Evolutionary conservation across 805 yeast genomes (phyloP).

Genomic region (Candida tammaniensis): DNA sequence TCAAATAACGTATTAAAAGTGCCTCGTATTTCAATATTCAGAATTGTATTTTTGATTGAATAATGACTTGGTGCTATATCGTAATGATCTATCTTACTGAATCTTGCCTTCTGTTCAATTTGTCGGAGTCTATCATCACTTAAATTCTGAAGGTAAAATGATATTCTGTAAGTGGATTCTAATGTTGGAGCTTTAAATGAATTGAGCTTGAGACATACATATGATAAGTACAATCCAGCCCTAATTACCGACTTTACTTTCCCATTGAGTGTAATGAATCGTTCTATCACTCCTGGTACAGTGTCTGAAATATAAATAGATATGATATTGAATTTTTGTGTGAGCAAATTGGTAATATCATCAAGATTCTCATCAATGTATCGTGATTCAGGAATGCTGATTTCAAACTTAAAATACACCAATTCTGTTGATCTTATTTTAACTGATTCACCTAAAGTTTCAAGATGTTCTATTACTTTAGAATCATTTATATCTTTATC

Average conservation of each 20-base stretch:
- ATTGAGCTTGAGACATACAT: conserved; percentile 25
- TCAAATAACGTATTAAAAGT: conserved; percentile 19
- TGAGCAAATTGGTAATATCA: conserved; percentile 13
- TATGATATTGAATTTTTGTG: conserved; percentile 18
- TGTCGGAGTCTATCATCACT: conserved; percentile 10
- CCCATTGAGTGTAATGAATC: conserved; percentile 31
- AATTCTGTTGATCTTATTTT: conserved; percentile 4
- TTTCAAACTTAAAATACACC: conserved; percentile 12
- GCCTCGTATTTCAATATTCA: conserved; percentile 16
- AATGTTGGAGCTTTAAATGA: conserved; percentile 24
- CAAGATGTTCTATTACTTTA: conserved; percentile 2
- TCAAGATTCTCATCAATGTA: conserved; percentile 18
- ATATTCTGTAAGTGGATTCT: conserved; percentile 16
- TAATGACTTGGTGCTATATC: conserved; percentile 8
- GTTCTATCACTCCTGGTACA: conserved; percentile 26
- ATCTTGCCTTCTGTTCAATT: conserved; percentile 12
- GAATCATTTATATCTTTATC: conserved; percentile 1
- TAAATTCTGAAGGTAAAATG: conserved; percentile 6
- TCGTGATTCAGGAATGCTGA: conserved; percentile 24
- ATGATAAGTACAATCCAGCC: conserved; percentile 26
- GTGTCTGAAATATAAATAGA: conserved; percentile 21
- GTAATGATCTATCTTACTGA: conserved; percentile 2
- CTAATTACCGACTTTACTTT: conserved; percentile 17
- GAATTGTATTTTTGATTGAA: conserved; percentile 2
- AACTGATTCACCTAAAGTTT: conserved; percentile 1